phyloP scores from a whole-genome alignment of 2,329 filamentous ascomycete species.

The Epichloe glyceriae region DNA sequence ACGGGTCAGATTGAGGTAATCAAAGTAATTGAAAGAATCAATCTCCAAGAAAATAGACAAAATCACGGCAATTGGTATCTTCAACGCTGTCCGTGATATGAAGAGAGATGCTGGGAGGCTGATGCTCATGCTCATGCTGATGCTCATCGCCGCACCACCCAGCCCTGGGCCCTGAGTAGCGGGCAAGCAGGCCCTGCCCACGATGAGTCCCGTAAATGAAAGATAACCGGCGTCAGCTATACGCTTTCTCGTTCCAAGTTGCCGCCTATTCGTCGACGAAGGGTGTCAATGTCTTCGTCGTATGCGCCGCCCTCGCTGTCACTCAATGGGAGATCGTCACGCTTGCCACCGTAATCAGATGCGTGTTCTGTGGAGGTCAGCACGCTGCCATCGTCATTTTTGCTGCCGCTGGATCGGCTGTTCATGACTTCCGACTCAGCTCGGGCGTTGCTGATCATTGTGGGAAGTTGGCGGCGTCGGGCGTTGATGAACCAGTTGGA shows the following conservation, averaged over 20 bases:
- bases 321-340: constrained; percentile 27
- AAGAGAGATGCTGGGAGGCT: too few species aligned
- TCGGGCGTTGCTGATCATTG: constrained; percentile 43
- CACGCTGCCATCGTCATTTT: constrained; percentile 22
- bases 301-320: constrained; percentile 33
- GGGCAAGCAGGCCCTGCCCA: too few species aligned
- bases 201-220: not conserved
- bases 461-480: constrained; percentile 50
- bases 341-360: constrained; percentile 12
- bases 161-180: too few species aligned
- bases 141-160: too few species aligned
- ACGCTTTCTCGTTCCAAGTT: constrained; percentile 35
- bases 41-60: too few species aligned
- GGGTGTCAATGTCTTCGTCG: constrained; percentile 29
- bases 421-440: constrained; percentile 37
- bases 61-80: too few species aligned
- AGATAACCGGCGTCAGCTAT: constrained; percentile 10
- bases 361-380: constrained; percentile 24
- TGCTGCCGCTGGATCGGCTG: constrained; percentile 12
- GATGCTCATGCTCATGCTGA: too few species aligned
- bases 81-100: too few species aligned
- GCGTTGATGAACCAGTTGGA: constrained; percentile 78
- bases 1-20: too few species aligned
- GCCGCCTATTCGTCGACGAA: constrained; percentile 17
- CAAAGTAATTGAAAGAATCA: too few species aligned